These are phyloP conservation scores for Ceratobasidium theobromae DNA, from an alignment of 1,284 basidiomycete genomes.

Conservation along the genomic window DNA sequence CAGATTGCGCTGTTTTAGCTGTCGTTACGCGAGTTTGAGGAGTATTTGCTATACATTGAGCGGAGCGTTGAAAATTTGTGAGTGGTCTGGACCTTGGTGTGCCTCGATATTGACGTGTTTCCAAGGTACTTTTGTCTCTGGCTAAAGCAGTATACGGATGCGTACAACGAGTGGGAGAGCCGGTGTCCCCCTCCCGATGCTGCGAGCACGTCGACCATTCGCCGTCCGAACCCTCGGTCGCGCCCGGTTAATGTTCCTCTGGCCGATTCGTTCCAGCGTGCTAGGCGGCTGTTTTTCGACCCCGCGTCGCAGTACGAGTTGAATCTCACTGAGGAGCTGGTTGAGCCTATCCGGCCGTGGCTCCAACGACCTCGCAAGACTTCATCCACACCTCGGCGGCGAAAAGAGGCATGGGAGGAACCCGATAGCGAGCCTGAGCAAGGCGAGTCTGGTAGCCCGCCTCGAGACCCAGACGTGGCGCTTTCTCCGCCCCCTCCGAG, in stretches of 20 bases:
- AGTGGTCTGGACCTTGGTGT: constrained; percentile 1
- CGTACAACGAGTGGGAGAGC: constrained; percentile 1
- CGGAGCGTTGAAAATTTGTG: constrained; percentile 33
- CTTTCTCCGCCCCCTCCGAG: background rate
- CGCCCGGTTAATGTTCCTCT: background rate
- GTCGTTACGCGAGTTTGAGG: constrained; percentile 32
- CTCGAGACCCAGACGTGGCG: background rate
- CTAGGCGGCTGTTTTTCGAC: constrained; percentile 11
- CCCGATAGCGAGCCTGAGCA: background rate
- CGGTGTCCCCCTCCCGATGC: background rate
- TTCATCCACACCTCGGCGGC: background rate
- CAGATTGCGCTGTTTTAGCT: background rate
- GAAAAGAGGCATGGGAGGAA: constrained; percentile 21
- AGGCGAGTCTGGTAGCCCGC: background rate
- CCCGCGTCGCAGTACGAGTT: constrained; percentile 17
- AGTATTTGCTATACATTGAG: constrained; percentile 31
- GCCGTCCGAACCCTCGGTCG: background rate
- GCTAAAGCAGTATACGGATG: constrained; percentile 19
- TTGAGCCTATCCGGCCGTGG: constrained; percentile 12
- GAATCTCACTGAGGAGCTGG: constrained; percentile 12
- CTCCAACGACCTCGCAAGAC: background rate
- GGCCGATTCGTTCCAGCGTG: constrained; percentile 18
- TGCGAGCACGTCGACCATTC: background rate
- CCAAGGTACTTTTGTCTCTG: constrained; percentile 22
- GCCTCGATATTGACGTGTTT: background rate